These are phyloP conservation scores for Penicillium fuscoglaucum DNA, from an alignment of 2,329 filamentous ascomycete genomes.

Conservation along the genomic window DNA sequence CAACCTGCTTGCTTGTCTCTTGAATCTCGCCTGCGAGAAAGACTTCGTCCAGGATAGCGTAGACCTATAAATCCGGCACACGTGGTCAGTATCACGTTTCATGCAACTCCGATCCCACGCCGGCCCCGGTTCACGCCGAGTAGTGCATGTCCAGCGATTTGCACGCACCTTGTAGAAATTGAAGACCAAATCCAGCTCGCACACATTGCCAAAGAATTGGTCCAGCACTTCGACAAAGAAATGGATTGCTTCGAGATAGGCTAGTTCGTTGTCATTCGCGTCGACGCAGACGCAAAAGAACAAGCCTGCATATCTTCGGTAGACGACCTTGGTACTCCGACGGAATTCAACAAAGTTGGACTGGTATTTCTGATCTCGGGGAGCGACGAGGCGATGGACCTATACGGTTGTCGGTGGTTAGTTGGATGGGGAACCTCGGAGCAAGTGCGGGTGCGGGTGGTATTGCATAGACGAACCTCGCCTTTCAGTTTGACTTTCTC, in stretches of 20 bases:
- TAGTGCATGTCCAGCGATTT: not conserved
- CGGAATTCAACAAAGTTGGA: conserved; percentile 95
- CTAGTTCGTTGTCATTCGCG: conserved; percentile 97
- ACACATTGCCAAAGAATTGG: conserved; percentile 98
- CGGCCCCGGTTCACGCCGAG: not conserved
- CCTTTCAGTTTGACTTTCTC: conserved; percentile 99
- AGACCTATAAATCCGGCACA: conserved; percentile 60
- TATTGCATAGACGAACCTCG: conserved; percentile 61
- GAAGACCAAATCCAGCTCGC: conserved; percentile 86
- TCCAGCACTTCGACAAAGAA: conserved; percentile 99
- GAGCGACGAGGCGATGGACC: conserved; percentile 96
- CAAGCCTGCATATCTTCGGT: conserved; percentile 92
- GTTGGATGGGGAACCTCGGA: conserved; percentile 5
- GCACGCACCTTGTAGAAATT: conserved; percentile 66
- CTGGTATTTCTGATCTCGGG: conserved; percentile 98
- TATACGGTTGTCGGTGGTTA: conserved; percentile 37
- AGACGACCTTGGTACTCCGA: conserved; percentile 81
- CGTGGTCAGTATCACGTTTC: conserved; percentile 9
- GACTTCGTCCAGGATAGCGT: conserved; percentile 97
- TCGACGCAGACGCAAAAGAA: conserved; percentile 99
- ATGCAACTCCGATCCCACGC: conserved; percentile 5
- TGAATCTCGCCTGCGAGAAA: conserved; percentile 97
- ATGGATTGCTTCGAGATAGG: conserved; percentile 95
- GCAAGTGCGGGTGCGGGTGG: conserved; percentile 1
- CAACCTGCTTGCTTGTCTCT: conserved; percentile 98